Evolutionary conservation across 495 filamentous ascomycete species (phyloP).

Genomic region (Pseudotulostoma volvatum): DNA sequence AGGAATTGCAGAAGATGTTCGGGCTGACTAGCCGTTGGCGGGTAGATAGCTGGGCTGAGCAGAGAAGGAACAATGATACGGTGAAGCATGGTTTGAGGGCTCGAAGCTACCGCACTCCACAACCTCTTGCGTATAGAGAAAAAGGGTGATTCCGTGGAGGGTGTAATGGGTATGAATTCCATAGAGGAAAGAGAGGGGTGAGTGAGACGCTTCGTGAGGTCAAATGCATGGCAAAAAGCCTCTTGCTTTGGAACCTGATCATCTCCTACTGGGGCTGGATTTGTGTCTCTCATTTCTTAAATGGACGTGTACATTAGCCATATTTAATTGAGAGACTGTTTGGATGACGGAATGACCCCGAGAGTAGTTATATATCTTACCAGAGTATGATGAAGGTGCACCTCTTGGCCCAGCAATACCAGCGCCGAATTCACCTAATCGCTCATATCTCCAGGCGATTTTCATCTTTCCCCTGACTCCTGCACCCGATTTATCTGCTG

Average conservation of each 20-base stretch:
- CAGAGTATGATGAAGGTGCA: slow-evolving; percentile 15
- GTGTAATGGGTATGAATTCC: slow-evolving; percentile 37
- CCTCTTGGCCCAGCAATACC: slow-evolving; percentile 38
- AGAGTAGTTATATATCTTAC: too few relatives aligned
- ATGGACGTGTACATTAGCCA: slow-evolving; percentile 11
- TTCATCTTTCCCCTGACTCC: slow-evolving; percentile 68
- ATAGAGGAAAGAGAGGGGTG: slow-evolving; percentile 40
- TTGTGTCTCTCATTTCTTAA: slow-evolving; percentile 13
- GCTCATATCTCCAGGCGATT: slow-evolving; percentile 96
- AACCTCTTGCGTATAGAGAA: slow-evolving; percentile 45
- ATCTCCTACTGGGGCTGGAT: slow-evolving; percentile 8
- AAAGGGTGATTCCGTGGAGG: slow-evolving; percentile 43
- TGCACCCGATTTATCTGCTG: slow-evolving; percentile 22
- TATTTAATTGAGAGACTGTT: too few relatives aligned
- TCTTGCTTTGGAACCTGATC: slow-evolving; percentile 11
- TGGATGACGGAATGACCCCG: too few relatives aligned
- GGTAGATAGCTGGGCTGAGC: slow-evolving; percentile 69
- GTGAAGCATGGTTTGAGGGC: slow-evolving; percentile 48
- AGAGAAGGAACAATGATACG: slow-evolving; percentile 71
- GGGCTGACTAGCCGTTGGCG: slow-evolving; percentile 47
- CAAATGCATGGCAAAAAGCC: slow-evolving; percentile 76
- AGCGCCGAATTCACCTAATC: slow-evolving; percentile 49
- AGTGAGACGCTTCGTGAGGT: slow-evolving; percentile 68
- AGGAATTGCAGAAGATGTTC: slow-evolving; percentile 66
- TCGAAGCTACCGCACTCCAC: slow-evolving; percentile 36